Conservation (phyloP, 305 asterid genomes). For the Solanum hybrid region DNA sequence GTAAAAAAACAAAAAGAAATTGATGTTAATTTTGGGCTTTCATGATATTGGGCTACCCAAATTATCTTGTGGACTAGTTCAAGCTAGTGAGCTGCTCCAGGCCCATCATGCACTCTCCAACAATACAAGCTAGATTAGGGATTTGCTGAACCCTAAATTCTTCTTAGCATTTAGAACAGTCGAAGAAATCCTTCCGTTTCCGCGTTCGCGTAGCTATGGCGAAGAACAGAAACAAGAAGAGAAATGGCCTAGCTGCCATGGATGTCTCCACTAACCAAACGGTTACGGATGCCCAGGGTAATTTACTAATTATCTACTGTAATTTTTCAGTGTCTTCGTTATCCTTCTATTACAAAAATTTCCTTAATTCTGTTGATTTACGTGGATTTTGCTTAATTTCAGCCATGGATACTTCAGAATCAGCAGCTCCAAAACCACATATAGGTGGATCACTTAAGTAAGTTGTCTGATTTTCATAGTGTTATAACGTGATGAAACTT, state of each 20-base stretch:
- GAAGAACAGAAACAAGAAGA: constrained; percentile 54
- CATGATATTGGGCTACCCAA: background rate
- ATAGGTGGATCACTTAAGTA: constrained; percentile 25
- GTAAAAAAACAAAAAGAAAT: background rate
- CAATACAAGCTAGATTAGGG: background rate
- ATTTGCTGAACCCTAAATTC: background rate
- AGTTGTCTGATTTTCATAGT: background rate
- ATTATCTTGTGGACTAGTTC: background rate
- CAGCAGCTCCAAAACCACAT: constrained; percentile 17
- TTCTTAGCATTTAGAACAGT: background rate
- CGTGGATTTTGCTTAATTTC: background rate
- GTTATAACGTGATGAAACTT: background rate
- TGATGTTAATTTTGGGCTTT: background rate
- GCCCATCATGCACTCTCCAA: background rate
- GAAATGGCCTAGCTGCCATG: constrained; percentile 19
- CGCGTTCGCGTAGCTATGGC: constrained; percentile 28
- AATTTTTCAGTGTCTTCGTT: background rate
- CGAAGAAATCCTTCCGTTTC: background rate
- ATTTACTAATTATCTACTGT: constrained; percentile 5
- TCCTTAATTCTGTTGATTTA: background rate
- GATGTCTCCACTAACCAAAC: constrained; percentile 18
- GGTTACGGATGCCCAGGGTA: constrained; percentile 23
- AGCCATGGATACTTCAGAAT: constrained; percentile 62
- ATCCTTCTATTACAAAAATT: background rate
- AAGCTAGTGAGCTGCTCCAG: background rate